A percentile compares a stretch with the other conserved stretches of the same genome.
These are phyloP conservation scores for Dysphania ambrosioides DNA, from an alignment of 148 eudicot genomes.

Conservation along the genomic window DNA sequence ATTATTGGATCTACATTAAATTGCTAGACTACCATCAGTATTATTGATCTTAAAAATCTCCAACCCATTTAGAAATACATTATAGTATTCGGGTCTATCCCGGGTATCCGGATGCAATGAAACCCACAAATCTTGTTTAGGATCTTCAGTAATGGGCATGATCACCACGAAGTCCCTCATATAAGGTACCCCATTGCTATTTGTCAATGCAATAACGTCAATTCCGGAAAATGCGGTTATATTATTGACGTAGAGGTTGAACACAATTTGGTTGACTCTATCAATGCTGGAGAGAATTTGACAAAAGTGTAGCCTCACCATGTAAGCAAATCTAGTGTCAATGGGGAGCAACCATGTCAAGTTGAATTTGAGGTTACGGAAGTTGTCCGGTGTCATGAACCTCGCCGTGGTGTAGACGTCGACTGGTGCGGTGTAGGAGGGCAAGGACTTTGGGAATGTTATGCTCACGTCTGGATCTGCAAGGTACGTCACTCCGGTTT, in stretches of 20 bases:
- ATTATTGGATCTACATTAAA: not conserved
- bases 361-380: conserved; percentile 53
- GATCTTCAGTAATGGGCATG: conserved; percentile 39
- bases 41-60: conserved; percentile 79
- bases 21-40: conserved; percentile 32
- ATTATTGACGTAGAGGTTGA: conserved; percentile 60
- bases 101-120: conserved; percentile 47
- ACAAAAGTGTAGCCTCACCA: conserved; percentile 94
- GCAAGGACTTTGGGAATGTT: conserved; percentile 36
- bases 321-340: conserved; percentile 65
- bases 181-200: conserved; percentile 41
- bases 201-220: conserved; percentile 59
- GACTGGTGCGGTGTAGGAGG: conserved; percentile 64
- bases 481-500: conserved; percentile 39
- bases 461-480: conserved; percentile 40
- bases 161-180: conserved; percentile 55
- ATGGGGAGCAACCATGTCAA: conserved; percentile 68
- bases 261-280: conserved; percentile 58
- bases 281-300: conserved; percentile 39
- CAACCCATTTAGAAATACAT: conserved; percentile 75
- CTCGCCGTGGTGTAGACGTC: conserved; percentile 72
- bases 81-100: conserved; percentile 42
- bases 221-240: conserved; percentile 51
- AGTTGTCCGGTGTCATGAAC: conserved; percentile 57
- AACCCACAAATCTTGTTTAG: conserved; percentile 71